Conservation (phyloP, 2,329 filamentous ascomycete species). For the Colletotrichum sp. region DNA sequence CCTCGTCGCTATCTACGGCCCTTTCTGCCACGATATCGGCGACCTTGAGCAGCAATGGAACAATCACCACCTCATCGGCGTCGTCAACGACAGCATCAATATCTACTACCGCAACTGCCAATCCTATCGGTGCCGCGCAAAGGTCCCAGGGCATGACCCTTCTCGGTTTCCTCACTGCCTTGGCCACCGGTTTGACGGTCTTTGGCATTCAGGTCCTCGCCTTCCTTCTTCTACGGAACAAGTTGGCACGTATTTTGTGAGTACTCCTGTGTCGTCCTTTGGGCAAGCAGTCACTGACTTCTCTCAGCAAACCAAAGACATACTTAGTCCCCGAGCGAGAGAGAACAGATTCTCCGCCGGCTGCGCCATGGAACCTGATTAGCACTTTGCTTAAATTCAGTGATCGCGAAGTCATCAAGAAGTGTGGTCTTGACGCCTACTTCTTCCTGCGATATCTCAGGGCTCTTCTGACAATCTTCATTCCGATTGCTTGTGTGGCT, state of each 20-base stretch:
- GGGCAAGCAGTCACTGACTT: not conserved
- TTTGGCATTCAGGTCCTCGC: conserved; percentile 69
- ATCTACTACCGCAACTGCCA: not conserved
- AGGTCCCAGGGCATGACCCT: conserved; percentile 48
- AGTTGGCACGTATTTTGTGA: conserved; percentile 83
- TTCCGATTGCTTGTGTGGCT: conserved; percentile 79
- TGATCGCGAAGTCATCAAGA: conserved; percentile 86
- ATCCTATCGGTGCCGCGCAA: conserved; percentile 19
- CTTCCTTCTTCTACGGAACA: conserved; percentile 81
- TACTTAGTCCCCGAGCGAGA: conserved; percentile 87
- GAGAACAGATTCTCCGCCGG: conserved; percentile 76
- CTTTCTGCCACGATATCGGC: conserved; percentile 10
- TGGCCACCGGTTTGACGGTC: conserved; percentile 65
- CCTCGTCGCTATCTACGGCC: conserved; percentile 24
- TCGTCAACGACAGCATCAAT: not conserved
- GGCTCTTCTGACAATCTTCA: conserved; percentile 85
- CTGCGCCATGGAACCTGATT: conserved; percentile 55
- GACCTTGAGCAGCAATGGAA: not conserved
- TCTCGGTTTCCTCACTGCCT: conserved; percentile 67
- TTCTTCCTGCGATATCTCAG: conserved; percentile 91
- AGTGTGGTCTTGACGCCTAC: conserved; percentile 95
- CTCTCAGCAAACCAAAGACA: conserved; percentile 75
- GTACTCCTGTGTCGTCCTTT: conserved; percentile 33
- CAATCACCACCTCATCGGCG: not conserved
- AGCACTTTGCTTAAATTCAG: conserved; percentile 69